Evolutionary conservation across 2,329 filamentous ascomycete species (phyloP).

Genomic region (Chaetomium sp.): DNA sequence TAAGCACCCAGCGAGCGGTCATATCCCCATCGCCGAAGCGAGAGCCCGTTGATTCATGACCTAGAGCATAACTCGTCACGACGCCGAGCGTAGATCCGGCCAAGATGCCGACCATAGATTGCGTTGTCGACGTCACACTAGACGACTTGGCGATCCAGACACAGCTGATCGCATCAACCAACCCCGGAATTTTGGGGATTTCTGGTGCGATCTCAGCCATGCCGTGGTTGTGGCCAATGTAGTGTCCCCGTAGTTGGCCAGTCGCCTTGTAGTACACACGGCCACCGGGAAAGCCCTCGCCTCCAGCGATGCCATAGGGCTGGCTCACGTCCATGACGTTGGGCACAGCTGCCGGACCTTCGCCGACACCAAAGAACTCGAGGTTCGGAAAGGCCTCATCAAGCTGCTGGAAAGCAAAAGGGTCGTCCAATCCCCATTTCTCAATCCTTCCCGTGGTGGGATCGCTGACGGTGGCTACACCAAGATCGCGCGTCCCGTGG

Average conservation of each 20-base stretch:
- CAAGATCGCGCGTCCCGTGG: conserved; percentile 79
- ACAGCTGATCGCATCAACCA: conserved; percentile 71
- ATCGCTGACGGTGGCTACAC: conserved; percentile 79
- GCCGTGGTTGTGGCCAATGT: conserved; percentile 63
- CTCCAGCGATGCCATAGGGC: conserved; percentile 78
- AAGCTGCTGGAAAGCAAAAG: conserved; percentile 74
- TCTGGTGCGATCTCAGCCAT: conserved; percentile 67
- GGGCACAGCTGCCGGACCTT: conserved; percentile 75
- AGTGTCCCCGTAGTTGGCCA: conserved; percentile 75
- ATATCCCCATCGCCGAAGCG: conserved; percentile 73
- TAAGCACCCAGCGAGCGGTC: conserved; percentile 85
- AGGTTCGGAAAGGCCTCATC: conserved; percentile 74
- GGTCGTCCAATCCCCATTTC: conserved; percentile 78
- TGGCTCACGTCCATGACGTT: conserved; percentile 93
- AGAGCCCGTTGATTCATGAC: conserved; percentile 58
- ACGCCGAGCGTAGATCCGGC: conserved; percentile 82
- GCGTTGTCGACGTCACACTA: conserved; percentile 69
- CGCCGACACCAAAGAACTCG: conserved; percentile 73
- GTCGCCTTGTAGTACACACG: conserved; percentile 74
- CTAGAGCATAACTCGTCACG: conserved; percentile 78
- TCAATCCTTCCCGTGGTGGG: conserved; percentile 75
- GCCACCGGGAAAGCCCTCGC: conserved; percentile 84
- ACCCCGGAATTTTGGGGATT: conserved; percentile 73
- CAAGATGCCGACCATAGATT: conserved; percentile 79
- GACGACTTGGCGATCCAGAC: conserved; percentile 90